Percentiles rank a stretch among this genome's conserved stretches.
Evolutionary conservation across 129 eudicot genomes (phyloP).

Genomic region (Heracleum sosnowskyi): DNA sequence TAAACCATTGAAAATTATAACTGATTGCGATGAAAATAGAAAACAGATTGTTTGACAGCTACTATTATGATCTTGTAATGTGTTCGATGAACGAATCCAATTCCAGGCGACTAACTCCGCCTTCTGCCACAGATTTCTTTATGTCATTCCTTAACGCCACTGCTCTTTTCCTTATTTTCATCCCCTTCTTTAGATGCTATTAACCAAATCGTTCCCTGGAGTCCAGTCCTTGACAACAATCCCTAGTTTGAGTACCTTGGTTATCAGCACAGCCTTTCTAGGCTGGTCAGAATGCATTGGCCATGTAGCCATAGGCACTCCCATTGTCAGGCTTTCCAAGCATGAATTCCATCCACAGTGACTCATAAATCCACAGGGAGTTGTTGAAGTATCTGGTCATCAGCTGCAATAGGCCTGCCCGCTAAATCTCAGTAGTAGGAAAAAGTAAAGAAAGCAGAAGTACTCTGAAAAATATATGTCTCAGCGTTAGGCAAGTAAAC

Average conservation of each 20-base stretch:
- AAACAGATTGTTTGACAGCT: too few species aligned
- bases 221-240: background rate
- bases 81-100: background rate
- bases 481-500: background rate
- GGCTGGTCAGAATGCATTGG: background rate
- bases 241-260: background rate
- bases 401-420: background rate
- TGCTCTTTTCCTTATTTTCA: background rate
- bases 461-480: background rate
- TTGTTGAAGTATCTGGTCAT: background rate
- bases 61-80: background rate
- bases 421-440: background rate
- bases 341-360: background rate
- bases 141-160: background rate
- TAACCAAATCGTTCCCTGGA: background rate
- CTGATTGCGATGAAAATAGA: too few species aligned
- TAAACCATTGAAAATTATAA: background rate
- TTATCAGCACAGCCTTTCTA: background rate
- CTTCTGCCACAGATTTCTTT: background rate
- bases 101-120: background rate
- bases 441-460: background rate
- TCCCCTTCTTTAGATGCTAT: background rate
- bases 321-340: background rate
- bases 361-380: background rate
- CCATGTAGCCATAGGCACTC: background rate